Percentiles rank a stretch among this genome's conserved stretches.
phyloP scores from a whole-genome alignment of 306 rosid species.

The Astragalus membranaceus region DNA sequence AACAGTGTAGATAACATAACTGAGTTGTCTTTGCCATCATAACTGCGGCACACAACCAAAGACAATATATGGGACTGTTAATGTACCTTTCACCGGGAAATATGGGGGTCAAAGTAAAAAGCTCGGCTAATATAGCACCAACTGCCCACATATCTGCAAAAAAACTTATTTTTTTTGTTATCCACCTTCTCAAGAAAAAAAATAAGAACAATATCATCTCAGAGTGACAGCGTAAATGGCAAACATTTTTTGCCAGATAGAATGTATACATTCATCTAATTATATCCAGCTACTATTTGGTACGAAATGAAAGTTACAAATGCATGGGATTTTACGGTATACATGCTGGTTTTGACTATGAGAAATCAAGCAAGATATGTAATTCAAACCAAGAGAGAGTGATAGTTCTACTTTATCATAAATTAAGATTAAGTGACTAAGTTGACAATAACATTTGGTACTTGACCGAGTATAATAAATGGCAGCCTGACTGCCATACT shows the following conservation, averaged over 20 bases:
- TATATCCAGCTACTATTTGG: neutral
- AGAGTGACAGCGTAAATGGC: conserved; percentile 6
- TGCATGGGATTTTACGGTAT: too few relatives aligned
- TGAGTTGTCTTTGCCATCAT: conserved; percentile 4
- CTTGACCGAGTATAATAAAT: neutral
- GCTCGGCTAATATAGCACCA: conserved; percentile 85
- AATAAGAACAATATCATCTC: conserved; percentile 8
- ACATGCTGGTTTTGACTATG: too few relatives aligned
- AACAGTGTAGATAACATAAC: neutral
- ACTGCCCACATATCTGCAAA: conserved; percentile 89
- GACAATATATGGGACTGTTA: neutral
- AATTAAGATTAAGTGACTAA: neutral
- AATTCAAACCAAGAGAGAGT: too few relatives aligned
- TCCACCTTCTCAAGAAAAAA: conserved; percentile 26
- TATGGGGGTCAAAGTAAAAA: conserved; percentile 70
- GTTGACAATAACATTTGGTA: neutral
- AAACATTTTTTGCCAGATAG: conserved; percentile 16
- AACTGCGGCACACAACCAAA: conserved; percentile 14
- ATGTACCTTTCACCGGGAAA: conserved; percentile 87
- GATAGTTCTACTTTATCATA: conserved; percentile 12
- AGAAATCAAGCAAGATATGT: too few relatives aligned
- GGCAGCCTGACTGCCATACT: neutral
- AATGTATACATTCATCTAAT: neutral
- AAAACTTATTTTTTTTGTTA: conserved; percentile 21
- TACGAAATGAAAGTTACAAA: too few relatives aligned